Base-by-base conservation (phyloP, 2,329 filamentous ascomycete species). In the Apiospora kogelbergensis region DNA sequence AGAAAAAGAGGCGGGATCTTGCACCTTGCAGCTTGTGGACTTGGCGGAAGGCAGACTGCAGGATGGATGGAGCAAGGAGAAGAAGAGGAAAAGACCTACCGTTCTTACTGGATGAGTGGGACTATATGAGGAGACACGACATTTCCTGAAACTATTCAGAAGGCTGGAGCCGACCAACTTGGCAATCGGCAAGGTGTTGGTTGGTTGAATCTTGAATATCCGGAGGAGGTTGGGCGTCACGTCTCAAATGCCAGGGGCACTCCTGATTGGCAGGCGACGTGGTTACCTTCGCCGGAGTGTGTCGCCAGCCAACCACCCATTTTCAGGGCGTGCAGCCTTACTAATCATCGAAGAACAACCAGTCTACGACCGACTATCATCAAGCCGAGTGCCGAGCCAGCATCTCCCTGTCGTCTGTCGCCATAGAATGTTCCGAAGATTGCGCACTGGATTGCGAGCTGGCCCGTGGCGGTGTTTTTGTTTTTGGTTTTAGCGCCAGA, bases 121-220 rank as follows among this genome's bases (percentile, higher is more conserved):
- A 17, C 37, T 42, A 41, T 45, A 33, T 42, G 44, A 42, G 63
- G 22, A 20, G 22, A n/a, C 41, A 42, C 63, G 63, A 13, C 63
- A 65, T 65, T 65, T 65, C 22, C 26, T 37, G 41, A 45, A 37
- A 45, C 41, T 44, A 65, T 65, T 45, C 63, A 65, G 63, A 65
- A 65, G 63, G 63, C 63, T 65, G 63, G 63, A 45, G 63, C 45
- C 63, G 40, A 65, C 42, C 40, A 26, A 44, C 15, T 40, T 42
- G 63, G 63, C 22, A 44, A 30, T 24, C 63, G 40, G 40, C 40
- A 30, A 44, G 63, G 40, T 44, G 63, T 44, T 44, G 63, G 63
- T 26, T 26, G 30, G 40, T 30, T 41, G 22, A n/a, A 41, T 65
- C 63, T 42, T 22, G 42, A 30, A 44, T 65, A 33, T 65, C 30